Evolutionary conservation across 108 stramenopile species (phyloP).

Genomic region (Discostella pseudostelligera): DNA sequence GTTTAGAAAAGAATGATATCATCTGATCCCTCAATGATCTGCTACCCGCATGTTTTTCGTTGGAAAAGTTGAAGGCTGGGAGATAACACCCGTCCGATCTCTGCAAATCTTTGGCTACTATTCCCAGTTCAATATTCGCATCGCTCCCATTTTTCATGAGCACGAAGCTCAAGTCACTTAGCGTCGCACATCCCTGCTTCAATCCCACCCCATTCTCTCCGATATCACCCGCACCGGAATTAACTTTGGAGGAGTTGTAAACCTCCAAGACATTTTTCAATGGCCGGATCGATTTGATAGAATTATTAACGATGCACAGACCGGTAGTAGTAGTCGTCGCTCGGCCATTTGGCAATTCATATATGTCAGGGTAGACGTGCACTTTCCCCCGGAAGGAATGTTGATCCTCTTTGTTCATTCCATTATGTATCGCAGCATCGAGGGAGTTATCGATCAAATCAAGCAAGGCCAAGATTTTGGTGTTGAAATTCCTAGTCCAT

Average conservation of each 20-base stretch:
- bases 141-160: constrained; percentile 21
- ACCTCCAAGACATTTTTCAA: constrained; percentile 50
- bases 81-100: constrained; percentile 35
- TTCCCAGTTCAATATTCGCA: constrained; percentile 22
- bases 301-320: constrained; percentile 50
- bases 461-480: constrained; percentile 52
- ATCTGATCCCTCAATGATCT: constrained; percentile 20
- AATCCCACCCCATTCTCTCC: constrained; percentile 50
- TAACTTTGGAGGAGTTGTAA: constrained; percentile 46
- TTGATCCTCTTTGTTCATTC: neutral
- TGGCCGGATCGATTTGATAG: constrained; percentile 26
- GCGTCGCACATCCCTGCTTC: constrained; percentile 38
- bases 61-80: constrained; percentile 39
- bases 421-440: constrained; percentile 49
- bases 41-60: neutral
- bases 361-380: constrained; percentile 27
- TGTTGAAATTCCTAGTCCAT: constrained; percentile 64
- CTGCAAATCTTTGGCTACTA: constrained; percentile 49
- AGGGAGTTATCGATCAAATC: constrained; percentile 78
- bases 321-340: constrained; percentile 28
- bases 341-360: neutral
- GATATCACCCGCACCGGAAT: constrained; percentile 25
- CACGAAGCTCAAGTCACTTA: constrained; percentile 33
- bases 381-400: constrained; percentile 24
- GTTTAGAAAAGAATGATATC: constrained; percentile 20